These are phyloP conservation scores for Stagonosporopsis cucurbitacearum DNA, from an alignment of 2,329 filamentous ascomycete genomes.

Conservation along the genomic window DNA sequence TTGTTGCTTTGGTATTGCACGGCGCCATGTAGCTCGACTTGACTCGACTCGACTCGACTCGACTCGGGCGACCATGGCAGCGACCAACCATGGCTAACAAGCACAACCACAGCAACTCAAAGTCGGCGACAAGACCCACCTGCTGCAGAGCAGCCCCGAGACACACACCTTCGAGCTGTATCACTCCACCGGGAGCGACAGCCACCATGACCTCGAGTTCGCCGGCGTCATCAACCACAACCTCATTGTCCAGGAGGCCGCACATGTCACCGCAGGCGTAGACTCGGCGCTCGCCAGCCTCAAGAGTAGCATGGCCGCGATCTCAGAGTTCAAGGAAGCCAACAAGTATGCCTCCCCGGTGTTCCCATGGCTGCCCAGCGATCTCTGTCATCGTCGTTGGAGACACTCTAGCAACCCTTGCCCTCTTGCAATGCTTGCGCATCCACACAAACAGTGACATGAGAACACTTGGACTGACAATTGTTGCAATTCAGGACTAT, in stretches of 20 bases:
- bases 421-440: slow-evolving; percentile 9
- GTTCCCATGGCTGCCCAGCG: slow-evolving; percentile 29
- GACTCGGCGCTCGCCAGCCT: slow-evolving; percentile 66
- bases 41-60: too few relatives aligned
- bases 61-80: slow-evolving; percentile 22
- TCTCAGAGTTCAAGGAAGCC: slow-evolving; percentile 66
- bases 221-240: slow-evolving; percentile 64
- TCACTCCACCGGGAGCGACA: slow-evolving; percentile 48
- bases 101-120: slow-evolving; percentile 57
- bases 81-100: slow-evolving; percentile 40
- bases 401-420: slow-evolving; percentile 20
- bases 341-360: slow-evolving; percentile 57
- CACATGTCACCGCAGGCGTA: slow-evolving; percentile 61
- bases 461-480: slow-evolving; percentile 39
- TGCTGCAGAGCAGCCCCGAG: slow-evolving; percentile 61
- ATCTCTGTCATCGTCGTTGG: slow-evolving; percentile 26
- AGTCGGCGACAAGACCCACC: slow-evolving; percentile 63
- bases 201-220: slow-evolving; percentile 59
- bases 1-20: slow-evolving; percentile 16
- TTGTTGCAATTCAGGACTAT: slow-evolving; percentile 43
- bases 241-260: slow-evolving; percentile 61
- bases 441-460: slow-evolving; percentile 12
- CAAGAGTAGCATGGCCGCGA: slow-evolving; percentile 64
- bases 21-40: slow-evolving; percentile 10
- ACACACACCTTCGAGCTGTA: slow-evolving; percentile 66